Conservation (phyloP, 2,329 filamentous ascomycete species). For the Fusarium tjaetaba region DNA sequence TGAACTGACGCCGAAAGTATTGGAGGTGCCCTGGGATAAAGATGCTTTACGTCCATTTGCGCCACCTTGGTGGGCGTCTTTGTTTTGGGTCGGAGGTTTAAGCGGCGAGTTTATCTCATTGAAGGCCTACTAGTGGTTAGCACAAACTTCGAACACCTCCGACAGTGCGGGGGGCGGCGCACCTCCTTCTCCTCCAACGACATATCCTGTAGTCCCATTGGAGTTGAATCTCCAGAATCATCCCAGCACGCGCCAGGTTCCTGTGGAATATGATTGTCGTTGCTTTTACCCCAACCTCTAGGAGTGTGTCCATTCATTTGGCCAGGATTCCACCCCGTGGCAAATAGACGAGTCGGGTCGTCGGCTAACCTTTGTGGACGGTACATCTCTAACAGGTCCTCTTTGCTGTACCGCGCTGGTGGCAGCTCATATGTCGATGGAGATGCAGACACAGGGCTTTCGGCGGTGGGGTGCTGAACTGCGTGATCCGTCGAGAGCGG, state of each 20-base stretch:
- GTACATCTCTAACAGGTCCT: conserved; percentile 81
- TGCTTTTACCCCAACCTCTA: conserved; percentile 79
- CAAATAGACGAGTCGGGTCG: conserved; percentile 72
- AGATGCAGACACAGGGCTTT: conserved; percentile 48
- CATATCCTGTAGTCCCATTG: conserved; percentile 79
- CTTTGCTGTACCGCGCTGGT: conserved; percentile 76
- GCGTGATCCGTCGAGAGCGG: conserved; percentile 51
- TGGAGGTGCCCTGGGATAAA: conserved; percentile 74
- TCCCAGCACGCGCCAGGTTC: conserved; percentile 97
- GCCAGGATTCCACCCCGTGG: conserved; percentile 82
- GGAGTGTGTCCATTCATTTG: conserved; percentile 71
- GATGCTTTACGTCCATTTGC: conserved; percentile 83
- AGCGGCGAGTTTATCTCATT: conserved; percentile 92
- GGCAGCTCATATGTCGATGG: conserved; percentile 47
- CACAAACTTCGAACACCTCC: conserved; percentile 2
- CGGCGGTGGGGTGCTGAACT: conserved; percentile 51
- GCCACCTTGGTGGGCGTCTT: conserved; percentile 66
- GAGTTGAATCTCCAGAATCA: conserved; percentile 71
- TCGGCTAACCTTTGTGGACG: conserved; percentile 61
- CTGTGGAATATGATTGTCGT: conserved; percentile 76
- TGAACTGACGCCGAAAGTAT: conserved; percentile 75
- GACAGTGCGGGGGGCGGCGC: conserved; percentile 42
- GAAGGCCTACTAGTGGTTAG: conserved; percentile 70
- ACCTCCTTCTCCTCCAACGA: conserved; percentile 69
- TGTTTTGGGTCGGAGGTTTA: conserved; percentile 84